These are phyloP conservation scores for Rhizopogon vesiculosus DNA, from an alignment of 768 basidiomycete species.

Conservation along the genomic window DNA sequence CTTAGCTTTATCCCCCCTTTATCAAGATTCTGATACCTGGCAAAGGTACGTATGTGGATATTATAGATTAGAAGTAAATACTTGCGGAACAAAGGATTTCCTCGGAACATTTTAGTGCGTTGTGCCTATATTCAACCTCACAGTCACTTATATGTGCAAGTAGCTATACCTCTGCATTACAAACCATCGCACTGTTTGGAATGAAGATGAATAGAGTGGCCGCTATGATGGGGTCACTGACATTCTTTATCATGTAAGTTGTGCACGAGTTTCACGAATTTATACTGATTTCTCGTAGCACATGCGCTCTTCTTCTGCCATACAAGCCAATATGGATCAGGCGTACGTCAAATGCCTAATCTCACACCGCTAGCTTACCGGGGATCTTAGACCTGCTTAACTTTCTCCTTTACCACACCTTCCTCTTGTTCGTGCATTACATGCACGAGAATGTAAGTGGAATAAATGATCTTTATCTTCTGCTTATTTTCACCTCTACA, in stretches of 20 bases:
- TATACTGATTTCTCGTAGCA: constrained; percentile 17
- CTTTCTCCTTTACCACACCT: constrained; percentile 74
- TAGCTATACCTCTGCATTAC: constrained; percentile 31
- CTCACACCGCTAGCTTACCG: constrained; percentile 3
- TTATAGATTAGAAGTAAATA: constrained; percentile 24
- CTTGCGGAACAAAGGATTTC: constrained; percentile 41
- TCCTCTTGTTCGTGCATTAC: constrained; percentile 75
- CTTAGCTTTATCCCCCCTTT: neutral
- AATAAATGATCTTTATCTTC: neutral
- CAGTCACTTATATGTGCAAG: constrained; percentile 6
- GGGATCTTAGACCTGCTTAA: constrained; percentile 50
- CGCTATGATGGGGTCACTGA: constrained; percentile 53
- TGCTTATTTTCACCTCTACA: constrained; percentile 4
- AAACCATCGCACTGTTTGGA: constrained; percentile 68
- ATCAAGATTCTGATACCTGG: constrained; percentile 6
- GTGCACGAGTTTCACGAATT: neutral
- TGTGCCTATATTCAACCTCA: neutral
- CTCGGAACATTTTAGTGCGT: constrained; percentile 32
- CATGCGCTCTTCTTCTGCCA: constrained; percentile 34
- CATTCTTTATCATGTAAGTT: constrained; percentile 52
- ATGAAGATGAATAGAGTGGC: constrained; percentile 61
- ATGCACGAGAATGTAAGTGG: constrained; percentile 53
- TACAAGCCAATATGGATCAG: constrained; percentile 30
- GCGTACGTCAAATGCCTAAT: constrained; percentile 23
- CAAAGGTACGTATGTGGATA: constrained; percentile 39